Evolutionary conservation across 2,329 filamentous ascomycete species (phyloP), one percentile per base, ranked within the genome.

Genomic region (Colletotrichum graminicola): DNA sequence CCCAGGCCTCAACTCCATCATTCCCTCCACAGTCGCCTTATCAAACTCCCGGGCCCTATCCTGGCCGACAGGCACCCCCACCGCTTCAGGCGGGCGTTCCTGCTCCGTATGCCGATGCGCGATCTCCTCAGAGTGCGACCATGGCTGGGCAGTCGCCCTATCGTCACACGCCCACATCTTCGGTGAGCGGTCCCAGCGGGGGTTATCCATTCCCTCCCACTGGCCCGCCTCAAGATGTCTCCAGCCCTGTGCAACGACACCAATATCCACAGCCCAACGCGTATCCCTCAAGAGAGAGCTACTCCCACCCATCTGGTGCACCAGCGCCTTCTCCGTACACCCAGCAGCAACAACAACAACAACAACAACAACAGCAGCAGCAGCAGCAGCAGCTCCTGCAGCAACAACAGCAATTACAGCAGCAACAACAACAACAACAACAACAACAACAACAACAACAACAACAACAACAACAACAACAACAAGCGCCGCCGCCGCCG

Each of bases 151-250:
- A 82, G 6, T 86, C 85, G 4, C 83, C 87, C 2, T 88, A 88
- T 75, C 84, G 86, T 64, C 83, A 85, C 34, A 85, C 85, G 12
- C 84, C 85, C 29, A 84, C 82, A 5, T 84, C 85, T 41, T 83
- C 85, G 4, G 75, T 81, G 56, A 84, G 81, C 74, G 79, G 77
- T 16, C 76, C 80, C 47, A 79, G 80, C 73, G 78, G 81, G 56
- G 86, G 84, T 34, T 89, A 87, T 74, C 86, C 87, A 1, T 89
- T 89, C 59, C 86, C 87, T 36, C 79, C 82, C 29, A 76, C 80
- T 34, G 83, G 83, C 43, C 78, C 79, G 45, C 77, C 82, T 36
- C 82, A 83, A 43, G 82, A 84, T 65, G 79, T 84, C 41, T 79
- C 81, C 34, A 89, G 87, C 75, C 87, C 87, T 29, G 81, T 84